Conservation (phyloP, 495 filamentous ascomycete species). For the Ascodesmis nigricans region DNA sequence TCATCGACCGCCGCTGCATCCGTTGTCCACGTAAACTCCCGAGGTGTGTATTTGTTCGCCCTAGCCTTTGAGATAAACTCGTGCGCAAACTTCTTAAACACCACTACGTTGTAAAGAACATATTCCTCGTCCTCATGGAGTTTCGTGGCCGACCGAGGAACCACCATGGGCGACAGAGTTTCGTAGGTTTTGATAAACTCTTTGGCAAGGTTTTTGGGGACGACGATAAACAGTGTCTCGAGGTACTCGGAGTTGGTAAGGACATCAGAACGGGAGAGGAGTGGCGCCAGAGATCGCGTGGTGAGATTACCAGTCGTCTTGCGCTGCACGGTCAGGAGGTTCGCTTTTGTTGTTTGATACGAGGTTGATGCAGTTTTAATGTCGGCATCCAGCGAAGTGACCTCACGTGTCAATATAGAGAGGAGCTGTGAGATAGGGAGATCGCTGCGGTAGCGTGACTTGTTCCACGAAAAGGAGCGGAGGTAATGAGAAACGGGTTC, state of each 20-base stretch:
- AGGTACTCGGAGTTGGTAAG: conserved; percentile 87
- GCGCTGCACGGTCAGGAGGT: conserved; percentile 53
- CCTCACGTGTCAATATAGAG: no score
- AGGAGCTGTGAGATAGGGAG: conserved; percentile 68
- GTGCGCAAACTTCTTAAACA: conserved; percentile 69
- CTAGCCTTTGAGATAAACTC: conserved; percentile 80
- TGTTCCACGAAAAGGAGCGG: conserved; percentile 79
- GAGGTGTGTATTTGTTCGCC: conserved; percentile 78
- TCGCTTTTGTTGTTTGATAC: conserved; percentile 76
- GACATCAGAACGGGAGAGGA: conserved; percentile 56
- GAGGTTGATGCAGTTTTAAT: conserved; percentile 80
- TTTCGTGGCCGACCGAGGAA: conserved; percentile 61
- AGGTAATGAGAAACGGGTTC: conserved; percentile 88
- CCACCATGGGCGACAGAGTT: conserved; percentile 61
- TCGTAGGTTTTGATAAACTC: conserved; percentile 83
- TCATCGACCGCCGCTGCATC: conserved; percentile 73
- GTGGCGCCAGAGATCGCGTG: conserved; percentile 71
- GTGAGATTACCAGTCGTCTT: conserved; percentile 87
- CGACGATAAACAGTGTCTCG: conserved; percentile 78
- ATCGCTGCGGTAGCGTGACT: conserved; percentile 84
- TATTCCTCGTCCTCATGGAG: conserved; percentile 73
- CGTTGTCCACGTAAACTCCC: conserved; percentile 81
- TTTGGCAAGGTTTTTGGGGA: conserved; percentile 53
- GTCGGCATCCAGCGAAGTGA: conserved; percentile 73
- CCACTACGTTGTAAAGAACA: conserved; percentile 64